Evolutionary conservation across 495 filamentous ascomycete species (phyloP), one percentile per base, ranked within the genome.

Genomic region (Penicillium manginii): DNA sequence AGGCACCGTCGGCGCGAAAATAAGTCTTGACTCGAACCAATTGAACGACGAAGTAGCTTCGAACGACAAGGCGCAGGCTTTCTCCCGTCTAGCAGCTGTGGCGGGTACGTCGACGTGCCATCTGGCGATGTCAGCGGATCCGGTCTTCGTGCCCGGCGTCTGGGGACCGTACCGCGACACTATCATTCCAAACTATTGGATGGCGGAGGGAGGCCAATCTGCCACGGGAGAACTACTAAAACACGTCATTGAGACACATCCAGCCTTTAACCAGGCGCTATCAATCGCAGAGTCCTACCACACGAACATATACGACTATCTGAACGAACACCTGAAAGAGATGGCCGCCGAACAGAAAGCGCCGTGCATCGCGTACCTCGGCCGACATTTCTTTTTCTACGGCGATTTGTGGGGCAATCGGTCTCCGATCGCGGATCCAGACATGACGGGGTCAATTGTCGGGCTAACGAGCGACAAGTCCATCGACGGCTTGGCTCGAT

Each of bases 391-490:
- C 73, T 98, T 98, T 83, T 96, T 98, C 80, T 97, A 98, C 67
- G 94, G 94, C 53, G 94, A 98, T 67, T 84, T 97, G n/a, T 97
- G 94, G 82, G 94, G 94, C 40, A 98, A 98, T 73, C 87, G 94
- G 31, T 96, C 91, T 17, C 94, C 94, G 5, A 85, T 98, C 55
- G 93, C 93, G 0, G 91, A 98, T 65, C 83, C 93, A 1, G 86
- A 84, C 69, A 98, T 98, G 94, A 86, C 86, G 29, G 94, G 94
- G 31, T 86, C 92, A 1, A 83, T 94, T 46, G 86, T 96, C 54
- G 94, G 94, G 6, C 79, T 98, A 32, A 89, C 86, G 70, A 88
- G 84, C 52, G 93, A 98, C 70, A 90, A 88, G 58, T 87, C 85
- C 65, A 82, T 94, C 26, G 91, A 97, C 65, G 86, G 89, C 42